Conservation (phyloP, 139 green algal genomes). For the Spirogloea muscicola region DNA sequence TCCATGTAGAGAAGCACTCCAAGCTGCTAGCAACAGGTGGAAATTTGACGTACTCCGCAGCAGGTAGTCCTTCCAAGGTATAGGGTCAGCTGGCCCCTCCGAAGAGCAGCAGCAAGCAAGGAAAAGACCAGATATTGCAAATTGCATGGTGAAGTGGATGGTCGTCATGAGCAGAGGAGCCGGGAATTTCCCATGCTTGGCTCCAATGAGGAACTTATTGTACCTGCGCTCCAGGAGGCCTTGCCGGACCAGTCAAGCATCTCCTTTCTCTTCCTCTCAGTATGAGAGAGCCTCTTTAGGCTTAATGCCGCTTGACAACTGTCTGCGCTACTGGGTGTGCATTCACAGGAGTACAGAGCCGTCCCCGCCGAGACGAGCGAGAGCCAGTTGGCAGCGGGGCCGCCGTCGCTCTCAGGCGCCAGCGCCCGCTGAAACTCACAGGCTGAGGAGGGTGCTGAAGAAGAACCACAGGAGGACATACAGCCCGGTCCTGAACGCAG, state of each 20-base stretch:
- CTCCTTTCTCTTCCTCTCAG: neutral
- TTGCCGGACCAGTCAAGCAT: neutral
- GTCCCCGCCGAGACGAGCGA: neutral
- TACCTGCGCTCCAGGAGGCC: conserved; percentile 8
- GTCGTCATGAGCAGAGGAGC: conserved; percentile 43
- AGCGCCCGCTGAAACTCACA: conserved; percentile 9
- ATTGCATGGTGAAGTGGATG: conserved; percentile 45
- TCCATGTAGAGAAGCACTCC: neutral
- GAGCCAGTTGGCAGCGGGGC: neutral
- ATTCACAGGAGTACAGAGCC: neutral
- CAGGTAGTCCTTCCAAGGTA: conserved; percentile 29
- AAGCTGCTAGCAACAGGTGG: neutral
- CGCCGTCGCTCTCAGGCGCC: neutral
- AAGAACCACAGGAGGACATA: conserved; percentile 38
- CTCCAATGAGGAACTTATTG: conserved; percentile 37
- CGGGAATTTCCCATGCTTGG: conserved; percentile 32
- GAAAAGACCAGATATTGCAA: neutral
- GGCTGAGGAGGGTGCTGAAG: conserved; percentile 31
- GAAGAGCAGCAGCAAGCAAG: conserved; percentile 18
- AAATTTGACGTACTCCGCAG: neutral
- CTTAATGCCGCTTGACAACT: neutral
- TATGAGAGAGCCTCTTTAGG: too few relatives aligned
- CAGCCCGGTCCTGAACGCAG: conserved; percentile 22
- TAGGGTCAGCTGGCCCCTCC: neutral
- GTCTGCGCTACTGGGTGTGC: neutral